These are phyloP conservation scores for Jacaranda copaia DNA, from an alignment of 257 asterid species.

Conservation along the genomic window DNA sequence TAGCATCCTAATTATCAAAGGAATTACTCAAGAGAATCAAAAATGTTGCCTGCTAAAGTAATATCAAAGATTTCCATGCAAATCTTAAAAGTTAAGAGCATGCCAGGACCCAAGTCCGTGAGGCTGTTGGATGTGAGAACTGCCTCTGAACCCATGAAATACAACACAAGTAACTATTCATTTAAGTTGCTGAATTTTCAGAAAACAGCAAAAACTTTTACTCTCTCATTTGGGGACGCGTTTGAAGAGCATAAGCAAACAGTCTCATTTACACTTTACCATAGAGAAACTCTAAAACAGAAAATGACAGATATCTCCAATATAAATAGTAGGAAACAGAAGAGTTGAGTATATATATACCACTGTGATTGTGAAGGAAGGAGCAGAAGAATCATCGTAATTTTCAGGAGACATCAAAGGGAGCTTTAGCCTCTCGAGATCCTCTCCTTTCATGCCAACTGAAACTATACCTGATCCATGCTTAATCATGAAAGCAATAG, in stretches of 20 bases:
- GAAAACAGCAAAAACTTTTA: too few relatives aligned
- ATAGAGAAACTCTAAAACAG: too few relatives aligned
- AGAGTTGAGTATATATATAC: conserved; percentile 41
- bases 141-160: background rate
- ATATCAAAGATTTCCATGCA: too few relatives aligned
- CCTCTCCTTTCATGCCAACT: conserved; percentile 82
- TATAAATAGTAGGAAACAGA: background rate
- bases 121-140: too few relatives aligned
- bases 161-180: background rate
- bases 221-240: too few relatives aligned
- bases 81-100: too few relatives aligned
- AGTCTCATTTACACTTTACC: too few relatives aligned
- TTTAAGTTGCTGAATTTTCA: background rate
- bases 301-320: too few relatives aligned
- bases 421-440: conserved; percentile 76
- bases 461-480: conserved; percentile 88
- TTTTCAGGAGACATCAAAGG: conserved; percentile 84
- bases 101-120: too few relatives aligned
- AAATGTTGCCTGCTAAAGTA: background rate
- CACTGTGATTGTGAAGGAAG: conserved; percentile 90
- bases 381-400: conserved; percentile 76
- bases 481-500: conserved; percentile 74
- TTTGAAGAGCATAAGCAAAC: too few relatives aligned
- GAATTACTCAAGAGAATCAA: background rate
- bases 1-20: conserved; percentile 64